phyloP scores from a whole-genome alignment of 2,329 filamentous ascomycete species.

The Colletotrichum sp. region DNA sequence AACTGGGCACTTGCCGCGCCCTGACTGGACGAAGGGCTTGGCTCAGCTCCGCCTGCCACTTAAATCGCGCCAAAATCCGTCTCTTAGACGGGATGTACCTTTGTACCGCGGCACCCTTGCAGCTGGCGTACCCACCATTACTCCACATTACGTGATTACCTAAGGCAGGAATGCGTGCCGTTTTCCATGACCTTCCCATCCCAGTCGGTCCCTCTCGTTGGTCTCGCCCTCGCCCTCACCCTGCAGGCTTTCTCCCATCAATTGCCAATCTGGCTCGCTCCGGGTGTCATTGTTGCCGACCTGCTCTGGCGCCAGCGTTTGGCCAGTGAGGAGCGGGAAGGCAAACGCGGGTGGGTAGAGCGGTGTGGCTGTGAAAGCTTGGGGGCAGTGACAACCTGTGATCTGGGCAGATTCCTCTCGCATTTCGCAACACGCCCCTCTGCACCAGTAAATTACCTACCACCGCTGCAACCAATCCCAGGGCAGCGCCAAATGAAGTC shows the following conservation, averaged over 20 bases:
- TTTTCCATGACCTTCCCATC: not conserved
- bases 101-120: not conserved
- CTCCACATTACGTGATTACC: not conserved
- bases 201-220: not conserved
- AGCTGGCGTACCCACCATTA: not conserved
- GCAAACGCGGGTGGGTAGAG: not conserved
- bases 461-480: not conserved
- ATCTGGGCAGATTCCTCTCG: not conserved
- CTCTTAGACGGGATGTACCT: not conserved
- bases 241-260: not conserved
- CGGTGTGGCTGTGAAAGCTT: slow-evolving; percentile 14
- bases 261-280: not conserved
- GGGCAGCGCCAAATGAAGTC: not conserved
- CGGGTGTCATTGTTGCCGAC: not conserved
- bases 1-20: not conserved
- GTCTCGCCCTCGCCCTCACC: not conserved
- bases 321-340: not conserved
- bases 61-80: slow-evolving; percentile 2
- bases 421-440: not conserved
- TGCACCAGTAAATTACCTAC: not conserved
- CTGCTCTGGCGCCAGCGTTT: not conserved
- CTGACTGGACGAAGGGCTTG: slow-evolving; percentile 1
- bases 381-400: not conserved
- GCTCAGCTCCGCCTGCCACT: not conserved
- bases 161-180: not conserved